phyloP scores from a whole-genome alignment of 2,329 filamentous ascomycete genomes.

The Exophiala aquamarina region DNA sequence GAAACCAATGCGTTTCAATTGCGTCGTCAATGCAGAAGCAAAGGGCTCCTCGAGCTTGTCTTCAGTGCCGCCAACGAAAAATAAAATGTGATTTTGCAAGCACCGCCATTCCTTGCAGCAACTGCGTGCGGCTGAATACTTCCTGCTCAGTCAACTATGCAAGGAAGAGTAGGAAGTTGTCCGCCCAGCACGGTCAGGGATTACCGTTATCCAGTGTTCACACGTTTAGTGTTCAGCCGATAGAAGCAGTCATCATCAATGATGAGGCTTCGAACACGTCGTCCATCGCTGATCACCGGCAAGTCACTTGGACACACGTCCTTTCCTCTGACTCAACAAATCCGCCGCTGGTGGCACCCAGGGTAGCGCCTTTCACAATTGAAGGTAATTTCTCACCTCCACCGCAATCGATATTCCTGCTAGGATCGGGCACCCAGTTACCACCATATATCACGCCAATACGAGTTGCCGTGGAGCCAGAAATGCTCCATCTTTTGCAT shows the following conservation, averaged over 20 bases:
- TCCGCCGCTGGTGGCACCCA: too few species aligned
- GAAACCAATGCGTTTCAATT: too few species aligned
- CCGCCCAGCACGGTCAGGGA: background rate
- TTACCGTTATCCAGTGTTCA: background rate
- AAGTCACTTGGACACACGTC: too few species aligned
- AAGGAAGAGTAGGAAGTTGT: background rate
- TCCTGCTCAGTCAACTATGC: conserved; percentile 2
- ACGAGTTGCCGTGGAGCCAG: background rate
- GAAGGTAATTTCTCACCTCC: too few species aligned
- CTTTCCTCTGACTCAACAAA: too few species aligned
- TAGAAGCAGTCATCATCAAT: too few species aligned
- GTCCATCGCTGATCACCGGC: too few species aligned
- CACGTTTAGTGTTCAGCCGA: background rate
- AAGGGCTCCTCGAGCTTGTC: conserved; percentile 2
- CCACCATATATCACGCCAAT: background rate
- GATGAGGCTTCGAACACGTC: too few species aligned
- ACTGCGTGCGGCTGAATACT: background rate
- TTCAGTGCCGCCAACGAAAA: background rate
- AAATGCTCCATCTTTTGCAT: background rate
- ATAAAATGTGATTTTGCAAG: conserved; percentile 2
- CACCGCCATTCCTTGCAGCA: background rate
- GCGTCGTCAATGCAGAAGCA: background rate
- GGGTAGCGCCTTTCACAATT: too few species aligned
- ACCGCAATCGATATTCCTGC: too few species aligned
- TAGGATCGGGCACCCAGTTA: background rate